Evolutionary conservation across 202 grass and related monocot genomes (phyloP), one percentile per base, ranked within the genome.

Genomic region (Brachypodium distachyon): DNA sequence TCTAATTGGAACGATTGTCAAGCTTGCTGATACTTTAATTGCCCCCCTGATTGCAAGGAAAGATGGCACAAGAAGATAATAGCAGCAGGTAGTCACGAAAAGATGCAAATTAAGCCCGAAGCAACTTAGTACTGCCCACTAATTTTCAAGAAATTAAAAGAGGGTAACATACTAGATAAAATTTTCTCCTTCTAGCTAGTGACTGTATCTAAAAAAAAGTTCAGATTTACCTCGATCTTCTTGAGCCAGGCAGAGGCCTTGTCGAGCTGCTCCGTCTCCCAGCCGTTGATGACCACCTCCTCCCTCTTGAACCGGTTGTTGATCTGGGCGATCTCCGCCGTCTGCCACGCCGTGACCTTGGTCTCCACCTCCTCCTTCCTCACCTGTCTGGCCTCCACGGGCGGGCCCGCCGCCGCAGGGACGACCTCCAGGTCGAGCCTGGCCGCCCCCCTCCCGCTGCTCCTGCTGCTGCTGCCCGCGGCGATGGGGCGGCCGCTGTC

Each of bases 311-410:
- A 94, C 12, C 95, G 43, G 76, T 92, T 97, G 80, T 97, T 97
- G 38, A 97, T 80, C 91, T 94, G 92, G 32, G 91, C 91, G 19
- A 94, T 36, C 89, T 97, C 89, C 38, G 84, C 87, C n/a, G 87
- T 92, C 80, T 94, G 89, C 95, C 95, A 97, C 28, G 95, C 91
- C 48, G 87, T 57, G 51, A 97, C 92, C 87, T 97, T 97, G 56
- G 87, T 86, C 82, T 97, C 89, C 26, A 89, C 85, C 89, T 97
- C 95, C 79, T 97, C 95, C 86, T 87, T 92, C 86, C 85, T 97
- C 76, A 97, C 95, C 82, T 74, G 87, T 55, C 76, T 44, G 0
- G 88, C 86, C 69, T 88, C 90, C 41, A 94, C 77, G 1, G 72
- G 83, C 67, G 57, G 82, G 27, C 1, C 23, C 25, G 64, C 14